These are phyloP conservation scores for Castanopsis chinensis DNA, from an alignment of 306 rosid genomes.

Conservation along the genomic window DNA sequence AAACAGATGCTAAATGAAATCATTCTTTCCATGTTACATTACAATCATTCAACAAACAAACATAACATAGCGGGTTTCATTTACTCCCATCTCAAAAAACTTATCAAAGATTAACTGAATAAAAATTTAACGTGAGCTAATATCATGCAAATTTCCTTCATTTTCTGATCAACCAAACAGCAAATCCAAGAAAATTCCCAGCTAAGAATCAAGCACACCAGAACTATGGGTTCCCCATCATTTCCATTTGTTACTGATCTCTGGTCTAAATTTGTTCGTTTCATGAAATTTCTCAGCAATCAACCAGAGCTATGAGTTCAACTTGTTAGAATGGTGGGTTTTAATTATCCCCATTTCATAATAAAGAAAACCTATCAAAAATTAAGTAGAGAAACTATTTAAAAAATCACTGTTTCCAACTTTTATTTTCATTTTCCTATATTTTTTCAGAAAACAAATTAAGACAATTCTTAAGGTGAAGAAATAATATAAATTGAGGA, in stretches of 20 bases:
- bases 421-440: no score
- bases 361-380: neutral
- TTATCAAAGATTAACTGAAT: neutral
- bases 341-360: neutral
- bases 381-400: neutral
- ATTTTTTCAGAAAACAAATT: no score
- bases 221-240: neutral
- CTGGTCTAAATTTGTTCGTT: neutral
- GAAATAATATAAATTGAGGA: no score
- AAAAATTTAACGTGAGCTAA: neutral
- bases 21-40: neutral
- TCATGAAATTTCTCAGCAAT: neutral
- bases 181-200: neutral
- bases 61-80: neutral
- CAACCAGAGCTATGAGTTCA: neutral
- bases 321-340: neutral
- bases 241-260: neutral
- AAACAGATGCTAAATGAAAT: neutral
- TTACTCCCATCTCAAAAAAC: neutral
- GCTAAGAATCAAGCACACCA: neutral
- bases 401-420: no score
- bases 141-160: no score
- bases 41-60: neutral
- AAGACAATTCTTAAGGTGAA: no score
- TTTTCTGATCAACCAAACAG: no score